Conservation (phyloP, 345 rosid genomes). For the Zanthoxylum bungeanum region DNA sequence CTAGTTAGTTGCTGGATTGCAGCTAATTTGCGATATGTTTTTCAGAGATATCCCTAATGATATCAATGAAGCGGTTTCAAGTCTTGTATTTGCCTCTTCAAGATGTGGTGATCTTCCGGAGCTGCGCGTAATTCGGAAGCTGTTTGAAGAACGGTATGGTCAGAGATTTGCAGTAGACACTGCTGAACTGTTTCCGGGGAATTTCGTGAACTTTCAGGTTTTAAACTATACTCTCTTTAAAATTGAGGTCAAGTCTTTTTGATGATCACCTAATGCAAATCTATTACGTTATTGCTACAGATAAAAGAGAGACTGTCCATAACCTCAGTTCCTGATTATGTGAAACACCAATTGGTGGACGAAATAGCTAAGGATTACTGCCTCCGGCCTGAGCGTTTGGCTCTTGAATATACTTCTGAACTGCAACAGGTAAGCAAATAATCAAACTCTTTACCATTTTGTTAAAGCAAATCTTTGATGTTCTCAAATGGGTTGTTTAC, state of each 20-base stretch:
- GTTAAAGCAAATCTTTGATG: too few relatives aligned
- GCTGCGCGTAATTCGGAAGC: slow-evolving; percentile 55
- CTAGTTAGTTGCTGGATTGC: background rate
- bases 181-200: slow-evolving; percentile 56
- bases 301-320: slow-evolving; percentile 48
- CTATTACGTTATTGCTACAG: slow-evolving; percentile 25
- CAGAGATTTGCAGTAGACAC: slow-evolving; percentile 44
- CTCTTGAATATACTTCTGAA: too few relatives aligned
- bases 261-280: background rate
- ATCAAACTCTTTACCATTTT: too few relatives aligned
- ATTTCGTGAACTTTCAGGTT: slow-evolving; percentile 75
- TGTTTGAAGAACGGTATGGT: slow-evolving; percentile 75
- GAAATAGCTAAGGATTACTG: too few relatives aligned
- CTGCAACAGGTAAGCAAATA: too few relatives aligned
- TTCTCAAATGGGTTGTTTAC: too few relatives aligned
- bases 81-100: slow-evolving; percentile 74
- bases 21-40: background rate
- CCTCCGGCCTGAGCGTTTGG: too few relatives aligned
- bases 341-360: too few relatives aligned
- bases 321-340: slow-evolving; percentile 33
- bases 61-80: slow-evolving; percentile 82
- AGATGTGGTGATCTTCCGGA: slow-evolving; percentile 85
- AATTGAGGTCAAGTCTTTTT: background rate
- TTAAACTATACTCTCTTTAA: background rate
- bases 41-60: slow-evolving; percentile 69